Conservation (phyloP, 768 basidiomycete species). For the Rhodotorula kratochvilovae region DNA sequence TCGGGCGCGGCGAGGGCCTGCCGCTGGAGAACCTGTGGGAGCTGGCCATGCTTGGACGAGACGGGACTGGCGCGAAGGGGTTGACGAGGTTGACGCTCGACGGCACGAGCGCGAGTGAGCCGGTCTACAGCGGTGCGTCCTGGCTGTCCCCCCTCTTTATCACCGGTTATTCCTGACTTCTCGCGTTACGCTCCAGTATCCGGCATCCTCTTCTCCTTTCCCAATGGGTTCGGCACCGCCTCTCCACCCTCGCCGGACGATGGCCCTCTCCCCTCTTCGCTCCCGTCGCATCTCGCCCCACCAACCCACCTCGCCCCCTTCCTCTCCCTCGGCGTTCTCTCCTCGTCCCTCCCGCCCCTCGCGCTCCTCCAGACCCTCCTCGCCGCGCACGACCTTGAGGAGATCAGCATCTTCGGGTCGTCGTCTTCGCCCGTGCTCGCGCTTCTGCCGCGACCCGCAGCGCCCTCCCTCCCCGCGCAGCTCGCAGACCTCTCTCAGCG, state of each 20-base stretch:
- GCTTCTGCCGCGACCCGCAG: no score
- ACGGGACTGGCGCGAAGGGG: neutral
- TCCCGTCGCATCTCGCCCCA: neutral
- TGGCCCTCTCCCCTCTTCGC: neutral
- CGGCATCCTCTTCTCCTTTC: slow-evolving; percentile 2
- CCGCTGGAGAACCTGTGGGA: slow-evolving; percentile 2
- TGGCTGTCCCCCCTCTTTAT: neutral
- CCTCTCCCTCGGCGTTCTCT: neutral
- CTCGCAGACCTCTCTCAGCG: neutral
- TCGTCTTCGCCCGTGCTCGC: neutral
- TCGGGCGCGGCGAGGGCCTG: neutral
- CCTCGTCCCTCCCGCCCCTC: neutral
- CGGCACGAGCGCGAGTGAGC: neutral
- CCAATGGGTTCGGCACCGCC: neutral
- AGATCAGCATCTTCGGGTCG: slow-evolving; percentile 4
- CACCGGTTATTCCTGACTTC: neutral
- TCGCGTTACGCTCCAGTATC: neutral
- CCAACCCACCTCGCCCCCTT: neutral
- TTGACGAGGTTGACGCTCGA: slow-evolving; percentile 1
- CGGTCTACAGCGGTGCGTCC: neutral
- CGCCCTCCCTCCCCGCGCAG: neutral
- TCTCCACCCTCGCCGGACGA: neutral
- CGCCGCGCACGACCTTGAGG: slow-evolving; percentile 1
- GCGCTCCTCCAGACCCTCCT: slow-evolving; percentile 7
- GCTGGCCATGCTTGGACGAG: slow-evolving; percentile 5